These are phyloP conservation scores for Blastobotrys arbuscula DNA, from an alignment of 1,139 yeast genomes.

Conservation along the genomic window DNA sequence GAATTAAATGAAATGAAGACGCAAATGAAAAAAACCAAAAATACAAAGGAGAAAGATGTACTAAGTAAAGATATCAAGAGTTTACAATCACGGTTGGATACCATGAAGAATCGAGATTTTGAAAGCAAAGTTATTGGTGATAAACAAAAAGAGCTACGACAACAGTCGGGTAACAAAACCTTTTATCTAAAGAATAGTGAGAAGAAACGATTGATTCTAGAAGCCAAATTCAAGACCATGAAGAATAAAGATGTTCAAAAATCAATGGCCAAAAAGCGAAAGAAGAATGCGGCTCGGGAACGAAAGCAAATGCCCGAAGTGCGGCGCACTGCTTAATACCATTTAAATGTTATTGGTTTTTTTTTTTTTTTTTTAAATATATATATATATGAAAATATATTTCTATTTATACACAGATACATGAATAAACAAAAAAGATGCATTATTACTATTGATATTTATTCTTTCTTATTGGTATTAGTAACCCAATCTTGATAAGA, in stretches of 20 bases:
- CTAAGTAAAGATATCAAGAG: slow-evolving; percentile 41
- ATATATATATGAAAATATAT: not conserved
- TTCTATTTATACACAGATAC: not conserved
- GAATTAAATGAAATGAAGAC: slow-evolving; percentile 61
- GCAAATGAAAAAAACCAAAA: slow-evolving; percentile 53
- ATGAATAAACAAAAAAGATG: not conserved
- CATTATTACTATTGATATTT: not conserved
- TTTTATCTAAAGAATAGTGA: slow-evolving; percentile 73
- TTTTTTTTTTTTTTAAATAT: not conserved
- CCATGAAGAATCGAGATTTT: slow-evolving; percentile 69
- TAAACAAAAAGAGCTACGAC: slow-evolving; percentile 45
- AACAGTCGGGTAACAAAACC: slow-evolving; percentile 42
- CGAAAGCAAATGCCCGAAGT: slow-evolving; percentile 57
- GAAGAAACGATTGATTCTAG: slow-evolving; percentile 75
- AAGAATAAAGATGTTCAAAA: slow-evolving; percentile 76
- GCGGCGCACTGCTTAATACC: slow-evolving; percentile 21
- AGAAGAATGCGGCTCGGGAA: slow-evolving; percentile 89
- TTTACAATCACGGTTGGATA: slow-evolving; percentile 68
- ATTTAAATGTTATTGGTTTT: not conserved
- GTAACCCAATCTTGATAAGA: slow-evolving; percentile 82
- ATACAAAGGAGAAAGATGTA: slow-evolving; percentile 49
- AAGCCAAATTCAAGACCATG: slow-evolving; percentile 84
- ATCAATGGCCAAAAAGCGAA: slow-evolving; percentile 88
- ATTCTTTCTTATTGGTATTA: slow-evolving; percentile 30
- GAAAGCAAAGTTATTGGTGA: slow-evolving; percentile 55